Evolutionary conservation across 257 asterid genomes (phyloP).

Genomic region (Lycium ferocissimum): DNA sequence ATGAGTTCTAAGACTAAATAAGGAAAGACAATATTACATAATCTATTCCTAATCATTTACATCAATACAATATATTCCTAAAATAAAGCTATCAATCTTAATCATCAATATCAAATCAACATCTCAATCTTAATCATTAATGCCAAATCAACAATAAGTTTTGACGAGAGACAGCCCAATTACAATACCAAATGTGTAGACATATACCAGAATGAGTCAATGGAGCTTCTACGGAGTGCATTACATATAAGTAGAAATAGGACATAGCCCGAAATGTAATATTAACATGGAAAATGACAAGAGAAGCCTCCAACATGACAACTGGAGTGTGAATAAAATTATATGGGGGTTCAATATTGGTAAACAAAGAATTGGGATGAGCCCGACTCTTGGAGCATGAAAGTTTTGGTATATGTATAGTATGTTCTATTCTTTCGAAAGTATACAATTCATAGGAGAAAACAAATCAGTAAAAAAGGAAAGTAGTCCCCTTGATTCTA

Average conservation of each 20-base stretch:
- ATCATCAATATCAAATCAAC: too few relatives aligned
- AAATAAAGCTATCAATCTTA: too few relatives aligned
- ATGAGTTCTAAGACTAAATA: too few relatives aligned
- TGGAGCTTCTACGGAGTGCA: neutral
- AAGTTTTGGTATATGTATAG: neutral
- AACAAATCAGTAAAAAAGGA: neutral
- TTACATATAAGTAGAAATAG: neutral
- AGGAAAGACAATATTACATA: too few relatives aligned
- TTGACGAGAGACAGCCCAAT: neutral
- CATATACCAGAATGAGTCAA: conserved; percentile 4
- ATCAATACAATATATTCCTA: too few relatives aligned
- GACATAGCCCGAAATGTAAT: neutral
- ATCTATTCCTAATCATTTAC: too few relatives aligned
- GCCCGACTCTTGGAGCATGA: neutral
- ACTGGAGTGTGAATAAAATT: neutral
- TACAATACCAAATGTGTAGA: neutral
- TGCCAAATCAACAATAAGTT: too few relatives aligned
- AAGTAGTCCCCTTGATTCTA: too few relatives aligned
- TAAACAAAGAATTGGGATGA: neutral
- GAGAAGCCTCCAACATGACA: neutral
- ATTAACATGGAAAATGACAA: too few relatives aligned
- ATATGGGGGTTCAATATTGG: too few relatives aligned
- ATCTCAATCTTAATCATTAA: too few relatives aligned
- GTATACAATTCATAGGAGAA: neutral
- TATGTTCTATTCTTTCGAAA: neutral